phyloP scores from a whole-genome alignment of 768 basidiomycete genomes.

The Mrakia frigida region DNA sequence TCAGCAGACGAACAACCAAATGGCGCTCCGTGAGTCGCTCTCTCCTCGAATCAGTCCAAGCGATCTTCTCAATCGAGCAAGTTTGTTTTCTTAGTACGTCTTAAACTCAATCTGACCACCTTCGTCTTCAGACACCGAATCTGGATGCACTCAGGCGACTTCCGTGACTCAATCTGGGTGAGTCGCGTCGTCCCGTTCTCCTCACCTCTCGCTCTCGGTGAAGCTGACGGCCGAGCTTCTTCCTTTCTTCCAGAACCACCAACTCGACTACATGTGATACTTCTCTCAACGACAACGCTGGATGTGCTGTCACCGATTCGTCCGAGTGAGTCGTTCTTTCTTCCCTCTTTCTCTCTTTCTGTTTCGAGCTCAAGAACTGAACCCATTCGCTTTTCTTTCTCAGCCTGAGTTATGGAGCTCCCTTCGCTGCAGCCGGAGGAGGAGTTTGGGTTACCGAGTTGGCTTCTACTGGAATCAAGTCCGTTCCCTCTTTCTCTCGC shows the following conservation, averaged over 20 bases:
- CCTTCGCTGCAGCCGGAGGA: conserved; percentile 61
- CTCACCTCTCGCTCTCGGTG: background rate
- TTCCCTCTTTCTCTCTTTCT: background rate
- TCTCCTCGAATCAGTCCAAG: no score
- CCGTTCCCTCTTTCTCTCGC: background rate
- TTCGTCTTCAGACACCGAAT: conserved; percentile 12
- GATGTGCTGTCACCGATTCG: conserved; percentile 58
- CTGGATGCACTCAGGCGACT: conserved; percentile 9
- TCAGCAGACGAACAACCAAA: conserved; percentile 58
- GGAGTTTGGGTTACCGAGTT: conserved; percentile 73
- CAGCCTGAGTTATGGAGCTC: conserved; percentile 58
- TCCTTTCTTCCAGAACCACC: conserved; percentile 34
- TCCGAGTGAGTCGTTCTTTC: background rate
- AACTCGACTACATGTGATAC: conserved; percentile 49
- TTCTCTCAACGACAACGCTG: conserved; percentile 51
- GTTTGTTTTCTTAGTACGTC: no score
- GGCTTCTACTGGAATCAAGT: conserved; percentile 55
- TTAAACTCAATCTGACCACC: background rate
- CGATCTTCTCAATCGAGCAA: no score
- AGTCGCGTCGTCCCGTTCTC: background rate
- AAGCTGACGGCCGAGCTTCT: background rate
- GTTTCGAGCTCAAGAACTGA: background rate
- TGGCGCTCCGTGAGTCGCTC: conserved; percentile 50
- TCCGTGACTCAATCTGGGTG: conserved; percentile 4
- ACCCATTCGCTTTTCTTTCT: no score